Percentiles rank a stretch among this genome's conserved stretches.
phyloP scores from a whole-genome alignment of 768 basidiomycete species.

The Boletales sp. region DNA sequence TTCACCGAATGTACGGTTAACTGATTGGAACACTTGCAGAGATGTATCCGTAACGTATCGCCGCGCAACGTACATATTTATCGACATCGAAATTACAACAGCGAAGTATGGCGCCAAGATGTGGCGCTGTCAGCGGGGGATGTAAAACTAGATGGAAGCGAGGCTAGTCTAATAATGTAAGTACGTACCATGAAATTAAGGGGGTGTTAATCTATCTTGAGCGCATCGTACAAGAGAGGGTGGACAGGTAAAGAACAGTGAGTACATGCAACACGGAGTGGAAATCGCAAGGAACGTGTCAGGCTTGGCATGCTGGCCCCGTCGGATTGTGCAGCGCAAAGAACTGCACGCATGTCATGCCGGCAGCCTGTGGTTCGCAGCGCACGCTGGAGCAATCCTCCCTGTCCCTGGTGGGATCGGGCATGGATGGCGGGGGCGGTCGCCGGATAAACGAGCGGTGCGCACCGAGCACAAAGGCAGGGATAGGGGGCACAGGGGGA shows the following conservation, averaged over 20 bases:
- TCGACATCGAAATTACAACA: too few species aligned
- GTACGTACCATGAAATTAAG: not conserved
- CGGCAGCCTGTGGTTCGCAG: slow-evolving; percentile 23
- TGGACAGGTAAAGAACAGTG: too few species aligned
- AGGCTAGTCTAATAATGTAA: not conserved
- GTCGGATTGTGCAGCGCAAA: slow-evolving; percentile 27
- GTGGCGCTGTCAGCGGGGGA: not conserved
- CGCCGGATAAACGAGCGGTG: slow-evolving; percentile 28
- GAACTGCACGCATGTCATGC: slow-evolving; percentile 26
- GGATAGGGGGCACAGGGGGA: slow-evolving; percentile 58
- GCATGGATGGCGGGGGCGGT: not conserved
- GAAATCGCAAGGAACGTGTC: not conserved
- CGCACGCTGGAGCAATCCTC: not conserved
- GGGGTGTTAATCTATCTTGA: not conserved
- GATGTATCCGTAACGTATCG: slow-evolving; percentile 33
- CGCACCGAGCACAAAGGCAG: slow-evolving; percentile 39
- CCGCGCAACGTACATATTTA: not conserved
- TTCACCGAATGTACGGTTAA: too few species aligned
- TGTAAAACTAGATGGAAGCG: not conserved
- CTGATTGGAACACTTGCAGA: too few species aligned
- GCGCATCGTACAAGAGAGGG: too few species aligned
- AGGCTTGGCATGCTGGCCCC: slow-evolving; percentile 8
- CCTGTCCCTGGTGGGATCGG: slow-evolving; percentile 9
- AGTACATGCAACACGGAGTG: too few species aligned
- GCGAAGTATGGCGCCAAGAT: not conserved